These are phyloP conservation scores for Phytophthora kernoviae DNA, from an alignment of 352 stramenopile species.

Conservation along the genomic window DNA sequence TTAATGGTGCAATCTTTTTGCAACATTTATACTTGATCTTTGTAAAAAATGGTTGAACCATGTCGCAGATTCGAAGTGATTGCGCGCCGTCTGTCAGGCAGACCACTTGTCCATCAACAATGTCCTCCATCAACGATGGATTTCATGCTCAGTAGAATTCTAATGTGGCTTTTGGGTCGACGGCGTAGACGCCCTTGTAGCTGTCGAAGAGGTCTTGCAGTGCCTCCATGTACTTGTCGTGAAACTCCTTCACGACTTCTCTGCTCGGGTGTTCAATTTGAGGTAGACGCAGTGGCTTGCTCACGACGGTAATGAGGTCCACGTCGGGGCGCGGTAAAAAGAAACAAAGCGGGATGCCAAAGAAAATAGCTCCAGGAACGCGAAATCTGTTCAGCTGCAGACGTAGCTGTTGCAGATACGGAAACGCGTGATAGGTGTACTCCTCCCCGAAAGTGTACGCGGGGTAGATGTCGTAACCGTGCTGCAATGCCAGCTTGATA, in stretches of 20 bases:
- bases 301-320: conserved; percentile 90
- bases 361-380: conserved; percentile 83
- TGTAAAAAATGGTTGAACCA: neutral
- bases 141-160: conserved; percentile 50
- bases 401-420: conserved; percentile 76
- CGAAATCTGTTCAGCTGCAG: conserved; percentile 86
- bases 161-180: conserved; percentile 58
- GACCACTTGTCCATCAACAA: too few species aligned
- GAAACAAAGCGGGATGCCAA: conserved; percentile 74
- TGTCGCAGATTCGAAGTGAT: neutral
- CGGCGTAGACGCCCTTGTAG: conserved; percentile 84
- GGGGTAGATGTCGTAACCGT: conserved; percentile 86
- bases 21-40: neutral
- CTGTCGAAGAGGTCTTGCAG: conserved; percentile 89
- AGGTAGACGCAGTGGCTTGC: conserved; percentile 85
- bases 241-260: conserved; percentile 89
- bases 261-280: conserved; percentile 85
- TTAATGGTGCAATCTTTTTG: neutral
- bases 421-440: conserved; percentile 85
- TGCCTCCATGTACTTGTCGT: conserved; percentile 85
- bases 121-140: too few species aligned
- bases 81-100: neutral
- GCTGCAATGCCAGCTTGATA: conserved; percentile 92
- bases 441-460: conserved; percentile 94
- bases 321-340: conserved; percentile 81